Conservation (phyloP, 768 basidiomycete species). For the Tylopilus balloui region DNA sequence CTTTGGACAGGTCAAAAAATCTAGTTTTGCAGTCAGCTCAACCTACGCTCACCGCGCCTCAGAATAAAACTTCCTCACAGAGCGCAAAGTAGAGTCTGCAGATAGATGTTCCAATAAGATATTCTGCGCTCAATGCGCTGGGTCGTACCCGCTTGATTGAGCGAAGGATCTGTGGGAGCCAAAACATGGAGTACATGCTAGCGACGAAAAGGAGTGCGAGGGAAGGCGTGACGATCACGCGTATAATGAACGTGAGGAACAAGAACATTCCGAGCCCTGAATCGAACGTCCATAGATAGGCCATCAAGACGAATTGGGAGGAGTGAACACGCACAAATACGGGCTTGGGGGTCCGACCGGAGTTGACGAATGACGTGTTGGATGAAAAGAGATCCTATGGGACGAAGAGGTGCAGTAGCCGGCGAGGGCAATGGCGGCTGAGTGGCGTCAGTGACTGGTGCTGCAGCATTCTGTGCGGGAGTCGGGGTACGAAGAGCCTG, state of each 20-base stretch:
- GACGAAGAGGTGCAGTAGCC: constrained; percentile 13
- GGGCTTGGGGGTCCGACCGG: constrained; percentile 64
- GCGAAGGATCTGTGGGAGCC: constrained; percentile 82
- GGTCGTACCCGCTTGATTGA: constrained; percentile 66
- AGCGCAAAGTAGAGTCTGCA: constrained; percentile 67
- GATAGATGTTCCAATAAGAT: constrained; percentile 71
- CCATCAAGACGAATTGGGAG: background rate
- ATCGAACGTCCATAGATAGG: constrained; percentile 3
- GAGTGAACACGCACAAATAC: constrained; percentile 50
- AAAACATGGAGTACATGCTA: constrained; percentile 71
- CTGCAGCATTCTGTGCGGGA: constrained; percentile 1
- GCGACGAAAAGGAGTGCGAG: constrained; percentile 64
- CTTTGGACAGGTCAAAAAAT: constrained; percentile 77
- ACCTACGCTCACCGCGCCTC: background rate
- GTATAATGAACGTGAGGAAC: constrained; percentile 67
- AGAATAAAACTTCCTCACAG: constrained; percentile 48
- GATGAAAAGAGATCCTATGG: constrained; percentile 31
- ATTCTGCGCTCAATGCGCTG: constrained; percentile 64
- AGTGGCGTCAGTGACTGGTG: constrained; percentile 5
- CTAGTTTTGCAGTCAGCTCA: constrained; percentile 36
- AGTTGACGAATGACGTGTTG: constrained; percentile 55
- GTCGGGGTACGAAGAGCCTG: constrained; percentile 17
- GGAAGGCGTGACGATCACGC: constrained; percentile 64
- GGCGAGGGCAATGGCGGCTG: constrained; percentile 22
- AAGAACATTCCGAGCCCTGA: constrained; percentile 66